Evolutionary conservation across 768 basidiomycete genomes (phyloP).

Genomic region (Lactarius deliciosus): DNA sequence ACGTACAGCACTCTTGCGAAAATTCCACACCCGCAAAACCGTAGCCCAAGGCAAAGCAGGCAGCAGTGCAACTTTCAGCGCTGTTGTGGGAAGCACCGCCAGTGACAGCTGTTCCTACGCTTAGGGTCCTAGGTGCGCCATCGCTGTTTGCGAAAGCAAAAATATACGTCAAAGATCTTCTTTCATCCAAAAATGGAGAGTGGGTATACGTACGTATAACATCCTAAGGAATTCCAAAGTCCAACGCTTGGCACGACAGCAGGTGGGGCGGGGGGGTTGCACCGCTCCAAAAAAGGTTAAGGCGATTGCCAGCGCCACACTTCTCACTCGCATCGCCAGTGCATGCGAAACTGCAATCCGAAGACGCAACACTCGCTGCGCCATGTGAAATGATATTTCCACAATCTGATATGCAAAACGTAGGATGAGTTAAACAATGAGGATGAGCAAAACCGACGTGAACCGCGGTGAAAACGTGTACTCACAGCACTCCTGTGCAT

Average conservation of each 20-base stretch:
- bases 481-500: constrained; percentile 62
- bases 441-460: background rate
- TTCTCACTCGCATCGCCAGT: constrained; percentile 54
- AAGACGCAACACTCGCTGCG: constrained; percentile 43
- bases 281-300: constrained; percentile 68
- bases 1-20: constrained; percentile 52
- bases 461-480: constrained; percentile 10
- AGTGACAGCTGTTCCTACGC: constrained; percentile 35
- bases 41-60: constrained; percentile 57
- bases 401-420: constrained; percentile 50
- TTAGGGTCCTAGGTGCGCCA: constrained; percentile 37
- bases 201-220: constrained; percentile 62
- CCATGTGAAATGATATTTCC: constrained; percentile 53
- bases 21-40: constrained; percentile 43
- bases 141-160: constrained; percentile 35
- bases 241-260: constrained; percentile 54
- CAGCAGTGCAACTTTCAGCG: constrained; percentile 56
- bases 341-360: constrained; percentile 64
- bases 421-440: constrained; percentile 1
- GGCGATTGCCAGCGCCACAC: constrained; percentile 59
- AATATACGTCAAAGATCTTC: constrained; percentile 13
- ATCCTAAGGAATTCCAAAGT: constrained; percentile 70
- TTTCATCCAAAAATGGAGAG: constrained; percentile 10
- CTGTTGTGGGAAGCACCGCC: constrained; percentile 46
- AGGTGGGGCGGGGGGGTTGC: constrained; percentile 55